Evolutionary conservation across 495 filamentous ascomycete species (phyloP), one percentile per base, ranked within the genome.

Genomic region (Penicillium mononematosum): DNA sequence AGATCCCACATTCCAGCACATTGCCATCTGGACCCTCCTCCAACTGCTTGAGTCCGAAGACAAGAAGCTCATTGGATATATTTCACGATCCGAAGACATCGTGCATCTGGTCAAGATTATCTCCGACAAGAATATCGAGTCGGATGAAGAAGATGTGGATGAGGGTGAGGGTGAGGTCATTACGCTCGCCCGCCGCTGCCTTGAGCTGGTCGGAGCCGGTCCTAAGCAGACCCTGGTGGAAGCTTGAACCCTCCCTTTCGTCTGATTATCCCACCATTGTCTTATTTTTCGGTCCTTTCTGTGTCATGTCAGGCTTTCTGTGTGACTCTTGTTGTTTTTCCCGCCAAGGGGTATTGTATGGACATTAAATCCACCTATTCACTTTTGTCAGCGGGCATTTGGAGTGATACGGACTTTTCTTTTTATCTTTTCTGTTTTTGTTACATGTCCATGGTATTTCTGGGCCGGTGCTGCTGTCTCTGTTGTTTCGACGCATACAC

Each of bases 1-100:
- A 41, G 94, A 98, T 68, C 87, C 95, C 12, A 98, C 94, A 1
- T 98, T 98, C 79, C 94, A 98, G 69, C 94, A 98, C 70, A 98
- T 98, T 63, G 93, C 94, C 36, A 97, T 97, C 61, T 98, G 94
- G 94, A 98, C 94, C 1, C 77, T 98, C 44, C 84, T 98, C 10
- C 94, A 98, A 67, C 83, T 98, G 3, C 83, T 98, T 17, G 94
- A 98, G 71, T 96, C 94, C 0, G 92, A 94, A 66, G 92, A 98
- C 63, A 82, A 86, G 69, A 87, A 85, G 52, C 80, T 98, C 34
- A 88, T 96, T 45, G 83, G 83, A 24, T 84, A 90, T 22, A 97
- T 98, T 55, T 84, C 88, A 50, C 86, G 92, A 62, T 90, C 91
- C 5, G 87, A 92, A 38, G 89, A 93, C 51, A 85, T 98, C 64